Evolutionary conservation across 495 filamentous ascomycete genomes (phyloP), one percentile per base, ranked within the genome.

Genomic region (Hypoxylon intermedium): DNA sequence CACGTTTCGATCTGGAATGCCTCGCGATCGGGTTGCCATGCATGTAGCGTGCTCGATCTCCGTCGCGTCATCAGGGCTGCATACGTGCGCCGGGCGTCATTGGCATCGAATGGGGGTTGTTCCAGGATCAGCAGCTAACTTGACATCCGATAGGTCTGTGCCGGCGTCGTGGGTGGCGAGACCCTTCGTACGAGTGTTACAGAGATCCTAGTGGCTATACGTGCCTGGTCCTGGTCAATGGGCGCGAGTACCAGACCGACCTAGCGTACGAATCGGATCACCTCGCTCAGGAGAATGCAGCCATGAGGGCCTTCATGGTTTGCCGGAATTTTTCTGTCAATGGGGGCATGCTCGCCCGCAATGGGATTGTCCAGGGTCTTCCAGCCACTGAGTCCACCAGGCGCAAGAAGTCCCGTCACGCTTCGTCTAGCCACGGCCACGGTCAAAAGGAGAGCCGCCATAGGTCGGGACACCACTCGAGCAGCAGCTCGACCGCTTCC

Each of bases 301-400:
- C 94, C 58, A 97, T 94, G 87, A 88, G 91, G 59, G 94, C 94
- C 56, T 98, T 96, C 76, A 89, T 96, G 80, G 93, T 98, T 57
- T 98, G 94, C 81, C 89, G 93, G 72, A 96, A 97, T 78, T 97
- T 98, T 79, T 97, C 93, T 58, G 88, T 96, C 72, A 98, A 97
- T 74, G 94, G 96, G 67, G 93, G 93, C 76, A 95, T 93, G 91
- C 84, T 72, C 77, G 90, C 70, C 79, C 90, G 77, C 79, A 91
- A 77, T 82, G 90, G 90, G 19, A 86, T 92, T 41, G 82, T 94
- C 70, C 92, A 97, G 83, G 92, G 92, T 33, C 79, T 94, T 36
- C 92, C 92, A 38, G 91, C 79, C 54, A 79, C 79, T 67, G 81
- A 83, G 53, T 68, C 73, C 57, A 73, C 53, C 68, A 77, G 75